These are phyloP conservation scores for Ascochyta pisi DNA, from an alignment of 2,329 filamentous ascomycete genomes.

Conservation along the genomic window DNA sequence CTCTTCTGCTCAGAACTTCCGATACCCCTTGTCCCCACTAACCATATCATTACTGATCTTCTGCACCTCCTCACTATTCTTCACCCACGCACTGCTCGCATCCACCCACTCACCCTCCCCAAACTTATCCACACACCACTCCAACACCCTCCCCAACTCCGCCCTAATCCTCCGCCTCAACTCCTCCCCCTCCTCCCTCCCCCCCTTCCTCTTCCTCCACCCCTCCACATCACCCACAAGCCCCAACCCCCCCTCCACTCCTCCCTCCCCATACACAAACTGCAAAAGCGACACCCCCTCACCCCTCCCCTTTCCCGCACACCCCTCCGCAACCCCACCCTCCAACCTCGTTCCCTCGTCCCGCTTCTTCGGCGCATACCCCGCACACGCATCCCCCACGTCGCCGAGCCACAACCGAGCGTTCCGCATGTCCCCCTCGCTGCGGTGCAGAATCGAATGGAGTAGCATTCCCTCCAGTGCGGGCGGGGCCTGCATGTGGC, in stretches of 20 bases:
- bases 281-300: conserved; percentile 8
- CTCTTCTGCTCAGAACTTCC: conserved; percentile 50
- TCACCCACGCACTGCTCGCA: conserved; percentile 54
- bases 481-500: conserved; percentile 59
- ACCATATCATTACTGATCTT: conserved; percentile 54
- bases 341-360: conserved; percentile 2
- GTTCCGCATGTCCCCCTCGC: conserved; percentile 60
- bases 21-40: conserved; percentile 53
- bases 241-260: conserved; percentile 11
- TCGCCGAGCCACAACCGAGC: conserved; percentile 58
- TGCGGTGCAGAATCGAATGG: conserved; percentile 58
- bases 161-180: conserved; percentile 43
- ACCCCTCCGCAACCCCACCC: conserved; percentile 5
- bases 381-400: conserved; percentile 49
- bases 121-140: conserved; percentile 56
- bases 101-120: conserved; percentile 52
- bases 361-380: conserved; percentile 33
- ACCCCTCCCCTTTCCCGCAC: conserved; percentile 12
- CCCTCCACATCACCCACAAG: conserved; percentile 50
- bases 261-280: conserved; percentile 31
- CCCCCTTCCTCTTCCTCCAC: conserved; percentile 39
- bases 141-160: conserved; percentile 53
- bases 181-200: conserved; percentile 19
- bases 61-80: conserved; percentile 49
- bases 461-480: conserved; percentile 60